Base-by-base conservation (phyloP, 176 grass and related monocot species). In the Dactylis glomerata region DNA sequence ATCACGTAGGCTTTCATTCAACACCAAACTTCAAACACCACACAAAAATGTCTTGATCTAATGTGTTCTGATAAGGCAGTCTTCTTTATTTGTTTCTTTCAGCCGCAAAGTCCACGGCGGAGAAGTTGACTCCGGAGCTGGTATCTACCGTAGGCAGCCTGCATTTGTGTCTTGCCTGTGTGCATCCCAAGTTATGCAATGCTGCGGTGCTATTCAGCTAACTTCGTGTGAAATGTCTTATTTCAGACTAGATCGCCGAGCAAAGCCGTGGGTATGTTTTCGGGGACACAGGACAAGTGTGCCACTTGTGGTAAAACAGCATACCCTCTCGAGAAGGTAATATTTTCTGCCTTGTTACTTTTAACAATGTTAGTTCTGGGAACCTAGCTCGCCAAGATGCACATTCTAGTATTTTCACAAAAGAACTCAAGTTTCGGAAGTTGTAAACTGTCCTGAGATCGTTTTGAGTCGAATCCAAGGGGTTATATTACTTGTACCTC, bases 291-390 rank as follows among this genome's bases (percentile, higher is more conserved):
- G 85, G 96, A 99, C 67, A 99, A 99, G 77, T 99, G 96, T 75
- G 93, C 90, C 79, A 96, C 96, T 85, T 99, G 96, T 1, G 84
- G 86, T 28, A 99, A 96, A 92, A 99, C 96, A 4, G 96, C 92
- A 59, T 99, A 99, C 81, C 96, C 96, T 89, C 89, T 99, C 55
- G 96, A 99, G 78, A 99, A 96, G 93, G 96, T 99, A 88, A 75
- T 50, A 14, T 52, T 20, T 54, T 61, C 41, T 49, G 15, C 54
- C 5, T 42, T 71, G 47, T 66, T 74, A 24, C 8, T 65, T 73
- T 27, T 7, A 14, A 50, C 14, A 17, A 51, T 51, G 1, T 38
- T 10, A 26, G 68, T 26, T 22, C 38, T 61, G 30, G 15, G 3
- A 17, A 13, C 44, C 27, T 33, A 44, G 16, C 5, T 71, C 5